Base-by-base conservation (phyloP, 441 rosid genomes). In the Euphorbia celastroides region DNA sequence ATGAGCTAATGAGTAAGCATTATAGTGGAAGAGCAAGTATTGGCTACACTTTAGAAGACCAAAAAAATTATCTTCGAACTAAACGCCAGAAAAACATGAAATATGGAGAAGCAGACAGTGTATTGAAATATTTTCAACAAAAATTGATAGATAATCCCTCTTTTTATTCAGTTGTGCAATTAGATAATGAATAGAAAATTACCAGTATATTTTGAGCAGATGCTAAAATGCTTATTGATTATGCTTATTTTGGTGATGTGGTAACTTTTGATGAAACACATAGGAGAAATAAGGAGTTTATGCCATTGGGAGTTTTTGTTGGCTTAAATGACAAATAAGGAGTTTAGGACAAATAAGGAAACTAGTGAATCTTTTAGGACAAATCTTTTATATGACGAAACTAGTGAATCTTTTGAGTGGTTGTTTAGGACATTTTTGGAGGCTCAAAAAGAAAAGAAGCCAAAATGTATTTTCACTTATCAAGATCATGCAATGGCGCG, bases 261-360 rank as follows among this genome's bases (percentile, higher is more conserved):
- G 38, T 34, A 34, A 34, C 38, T 31, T 41, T 62, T 62, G 66
- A 62, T 25, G 42, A 32, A 23, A 62, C 32, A 11, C 25, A 62
- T 17, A 42, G 22, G 34, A 62, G 22, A 20, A 62, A 42, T 20
- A 62, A 42, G 46, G 31, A 38, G 42, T 62, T 62, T 41, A 41
- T 52, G 34, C 66, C 55, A 7, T 12, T 62, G 0, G 38, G 56
- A 14, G 66, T 62, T 42, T 27, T 62, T 44, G 30, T 62, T 26
- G 32, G 66, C 7, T 44, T 44, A 10, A 62, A 62, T 16, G 55
- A 62, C 42, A 23, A 62, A n/a, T n/a, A n/a, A n/a, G n/a, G n/a
- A n/a, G n/a, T n/a, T n/a, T n/a, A n/a, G n/a, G n/a, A n/a, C n/a
- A n/a, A n/a, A n/a, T n/a, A 25, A 44, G 38, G 9, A 9, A 34